These are phyloP conservation scores for Periglandula ipomoeae DNA, from an alignment of 2,329 filamentous ascomycete genomes.

Conservation along the genomic window DNA sequence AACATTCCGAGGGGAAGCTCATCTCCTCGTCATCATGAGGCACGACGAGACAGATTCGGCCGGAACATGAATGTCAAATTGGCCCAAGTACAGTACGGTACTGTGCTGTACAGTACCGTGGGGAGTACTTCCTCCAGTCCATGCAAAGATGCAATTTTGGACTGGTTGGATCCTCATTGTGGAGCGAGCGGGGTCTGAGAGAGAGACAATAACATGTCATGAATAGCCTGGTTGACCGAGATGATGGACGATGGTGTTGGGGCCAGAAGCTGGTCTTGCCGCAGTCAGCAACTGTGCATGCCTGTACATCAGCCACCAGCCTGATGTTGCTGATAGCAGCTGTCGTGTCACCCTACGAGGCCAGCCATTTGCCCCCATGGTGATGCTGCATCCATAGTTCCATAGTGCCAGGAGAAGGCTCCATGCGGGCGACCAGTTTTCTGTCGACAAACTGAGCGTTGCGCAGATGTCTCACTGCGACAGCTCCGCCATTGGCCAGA, in stretches of 20 bases:
- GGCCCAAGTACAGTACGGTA: background rate
- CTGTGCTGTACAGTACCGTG: background rate
- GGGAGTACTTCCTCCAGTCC: too few species aligned
- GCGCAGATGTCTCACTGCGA: too few species aligned
- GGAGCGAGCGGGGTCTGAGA: conserved; percentile 1
- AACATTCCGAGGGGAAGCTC: background rate
- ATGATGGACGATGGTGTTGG: background rate
- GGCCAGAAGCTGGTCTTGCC: background rate
- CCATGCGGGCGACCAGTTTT: too few species aligned
- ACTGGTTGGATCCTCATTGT: background rate
- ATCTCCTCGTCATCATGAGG: too few species aligned
- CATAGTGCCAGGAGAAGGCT: too few species aligned
- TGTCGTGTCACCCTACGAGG: background rate
- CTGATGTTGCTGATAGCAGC: background rate
- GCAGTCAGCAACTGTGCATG: background rate
- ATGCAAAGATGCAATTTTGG: background rate
- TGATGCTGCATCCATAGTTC: too few species aligned
- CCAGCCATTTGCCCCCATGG: background rate
- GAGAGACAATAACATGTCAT: conserved; percentile 1
- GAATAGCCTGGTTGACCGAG: background rate
- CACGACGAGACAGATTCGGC: background rate
- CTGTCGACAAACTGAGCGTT: background rate
- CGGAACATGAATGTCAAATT: background rate
- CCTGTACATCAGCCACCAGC: background rate
- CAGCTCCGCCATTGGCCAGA: too few species aligned